Evolutionary conservation across 805 yeast genomes (phyloP).

Genomic region (Kazachstania taianensis): DNA sequence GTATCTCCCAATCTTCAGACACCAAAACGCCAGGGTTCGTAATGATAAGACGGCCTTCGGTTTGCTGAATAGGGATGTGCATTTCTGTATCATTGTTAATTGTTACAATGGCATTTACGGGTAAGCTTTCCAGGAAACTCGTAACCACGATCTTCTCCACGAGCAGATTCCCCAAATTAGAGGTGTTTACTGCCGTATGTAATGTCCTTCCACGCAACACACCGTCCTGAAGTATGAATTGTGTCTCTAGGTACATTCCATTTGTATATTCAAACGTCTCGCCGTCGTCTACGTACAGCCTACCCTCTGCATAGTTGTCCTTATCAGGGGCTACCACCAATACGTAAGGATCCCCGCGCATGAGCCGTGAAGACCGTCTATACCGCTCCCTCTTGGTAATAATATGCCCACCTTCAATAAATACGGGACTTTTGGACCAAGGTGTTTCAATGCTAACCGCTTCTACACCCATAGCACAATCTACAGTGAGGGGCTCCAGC

Average conservation of each 20-base stretch:
- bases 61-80: conserved; percentile 5
- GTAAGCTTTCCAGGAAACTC: conserved; percentile 20
- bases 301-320: conserved; percentile 44
- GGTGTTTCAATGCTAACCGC: conserved; percentile 33
- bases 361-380: conserved; percentile 69
- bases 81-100: conserved; percentile 24
- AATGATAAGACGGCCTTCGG: conserved; percentile 26
- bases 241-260: conserved; percentile 40
- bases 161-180: conserved; percentile 27
- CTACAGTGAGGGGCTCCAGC: conserved; percentile 15
- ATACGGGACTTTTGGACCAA: conserved; percentile 58
- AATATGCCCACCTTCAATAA: conserved; percentile 70
- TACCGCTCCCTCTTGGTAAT: conserved; percentile 57
- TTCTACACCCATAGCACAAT: conserved; percentile 31
- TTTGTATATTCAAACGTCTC: conserved; percentile 48
- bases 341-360: conserved; percentile 75
- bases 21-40: conserved; percentile 43
- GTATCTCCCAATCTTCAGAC: conserved; percentile 40
- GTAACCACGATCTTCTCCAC: conserved; percentile 50
- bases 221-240: conserved; percentile 31
- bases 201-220: conserved; percentile 24
- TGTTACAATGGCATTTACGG: conserved; percentile 17
- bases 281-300: conserved; percentile 78
- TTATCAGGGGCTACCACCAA: conserved; percentile 49
- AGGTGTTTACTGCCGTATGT: conserved; percentile 15